Base-by-base conservation (phyloP, 2,329 filamentous ascomycete species). In the Clonostachys rosea region DNA sequence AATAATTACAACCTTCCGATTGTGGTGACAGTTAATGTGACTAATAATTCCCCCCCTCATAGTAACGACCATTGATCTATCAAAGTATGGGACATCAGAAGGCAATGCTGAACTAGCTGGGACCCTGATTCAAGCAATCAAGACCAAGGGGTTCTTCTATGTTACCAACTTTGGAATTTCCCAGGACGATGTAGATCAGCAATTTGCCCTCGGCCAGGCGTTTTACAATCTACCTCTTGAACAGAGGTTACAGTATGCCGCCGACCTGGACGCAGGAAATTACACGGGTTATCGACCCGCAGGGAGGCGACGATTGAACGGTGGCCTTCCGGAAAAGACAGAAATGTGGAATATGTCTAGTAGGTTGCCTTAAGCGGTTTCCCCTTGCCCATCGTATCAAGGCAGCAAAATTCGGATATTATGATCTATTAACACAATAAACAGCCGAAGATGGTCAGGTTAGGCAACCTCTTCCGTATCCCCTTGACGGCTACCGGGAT, bases 91-190 rank as follows among this genome's bases (percentile, higher is more conserved):
- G 0, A 63, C 61, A 0, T 45, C 56, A 0, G 51, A 62, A 30
- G 64, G 64, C 0, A 66, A 67, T 42, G 47, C 47, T 0, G 49
- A 56, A 3, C 59, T 67, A 3, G 54, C 63, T 0, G 42, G 58
- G 12, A 55, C 52, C 0, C 54, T 67, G 1, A 57, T 67, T 14
- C 56, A 67, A 6, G 63, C 64, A 1, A 56, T 66, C 41, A 60
- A 61, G 1, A 66, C 57, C 7, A 67, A 67, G 46, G 62, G 60
- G 0, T 78, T 83, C 64, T 84, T 83, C 60, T 81, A 82, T 49
- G 75, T 84, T 2, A 79, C 74, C 50, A 83, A 85, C 61, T 84
- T 79, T 53, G 78, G 75, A 50, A 75, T 84, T n/a, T 65, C 67
- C 1, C 79, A 84, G 56, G 75, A 79, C 40, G 71, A 75, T 30